Base-by-base conservation (phyloP, 192 early-diverging fungal genomes). In the Phlyctochytrium bullatum region DNA sequence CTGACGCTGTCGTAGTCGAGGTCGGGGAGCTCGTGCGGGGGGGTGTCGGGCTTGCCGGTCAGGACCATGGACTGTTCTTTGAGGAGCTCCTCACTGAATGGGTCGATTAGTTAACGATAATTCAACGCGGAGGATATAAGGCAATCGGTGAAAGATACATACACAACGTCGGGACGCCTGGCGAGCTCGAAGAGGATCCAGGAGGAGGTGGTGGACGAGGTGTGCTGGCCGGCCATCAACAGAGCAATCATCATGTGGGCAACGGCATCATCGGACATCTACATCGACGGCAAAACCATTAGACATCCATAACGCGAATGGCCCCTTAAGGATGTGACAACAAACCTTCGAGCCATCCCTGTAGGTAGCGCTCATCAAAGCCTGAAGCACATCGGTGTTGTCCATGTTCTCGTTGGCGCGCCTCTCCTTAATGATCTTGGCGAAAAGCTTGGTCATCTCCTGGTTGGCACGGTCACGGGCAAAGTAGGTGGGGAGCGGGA, bases 191-290 rank as follows among this genome's bases (percentile, higher is more conserved):
- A 84, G 16, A 96, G 70, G 6, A 94, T 86, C 97, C 97, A 98
- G 34, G 93, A 88, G 10, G 88, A 82, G 24, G 97, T 96, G 40
- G 97, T 93, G 20, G 94, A 91, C 23, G 83, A 87, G 2, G 97
- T 97, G 78, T 98, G 97, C 76, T 97, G 95, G n/a, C 97, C 97
- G 34, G 91, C 97, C 88, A 98, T 92, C 53, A 98, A 82, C 52
- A 93, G 72, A 24, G 97, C 97, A 84, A 98, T 98, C 90, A 97
- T 91, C 86, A 98, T 89, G 84, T 94, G 91, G 27, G 93, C 91
- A 62, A 93, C 81, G 59, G 93, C 91, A 36, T 86, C 77, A 73
- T 97, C 92, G 29, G 92, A 86, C 77, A 96, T 74, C 52, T n/a
- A n/a, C n/a, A n/a, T n/a, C n/a, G n/a, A n/a, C n/a, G n/a, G n/a